Evolutionary conservation across 352 stramenopile genomes (phyloP), one percentile per base, ranked within the genome.

Genomic region (Phytopythium oedochilum): DNA sequence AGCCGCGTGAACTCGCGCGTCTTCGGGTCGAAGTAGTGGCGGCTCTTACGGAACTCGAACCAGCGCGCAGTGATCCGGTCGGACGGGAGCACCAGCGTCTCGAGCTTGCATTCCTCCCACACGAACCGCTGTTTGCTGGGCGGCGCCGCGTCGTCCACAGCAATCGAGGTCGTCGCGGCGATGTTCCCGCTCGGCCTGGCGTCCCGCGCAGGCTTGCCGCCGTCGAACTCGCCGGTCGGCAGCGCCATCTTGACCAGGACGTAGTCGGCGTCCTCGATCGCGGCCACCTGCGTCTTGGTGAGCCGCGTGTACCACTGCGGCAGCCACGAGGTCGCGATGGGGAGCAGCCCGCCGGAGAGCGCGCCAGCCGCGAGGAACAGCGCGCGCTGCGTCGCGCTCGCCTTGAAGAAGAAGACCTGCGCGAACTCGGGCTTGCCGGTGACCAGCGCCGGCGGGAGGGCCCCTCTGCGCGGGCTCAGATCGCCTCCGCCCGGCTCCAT

Each of bases 41-140:
- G 79, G 54, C 71, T 77, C 44, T 88, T 87, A 56, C 74, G 64
- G 61, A 78, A 90, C 47, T 89, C 75, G 22, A 92, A 92, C 74
- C 78, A 86, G 6, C 53, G 40, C 17, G 70, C 56, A 25, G 26
- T 52, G 18, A 55, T 29, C 10, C 55, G 61, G 36, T 74, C 49
- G 15, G 49, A 45, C 22, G 49, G 47, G 11, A 53, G 31, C 34
- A 61, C 40, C 2, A 67, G 46, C 22, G 58, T 55, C 25, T 72
- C 46, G 31, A 89, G 57, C 12, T 32, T 44, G 49, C 73, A 88
- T 57, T 81, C 70, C 31, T 81, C 63, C 65, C 73, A 89, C 42
- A 68, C 57, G 25, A 60, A 64, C 35, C 23, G 34, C 49, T 44
- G 49, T 35, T 36, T 61, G 6, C 47, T 26, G 10, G 28, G 28